These are phyloP conservation scores for Talaromyces trachyspermus DNA, from an alignment of 495 filamentous ascomycete species.

Conservation along the genomic window DNA sequence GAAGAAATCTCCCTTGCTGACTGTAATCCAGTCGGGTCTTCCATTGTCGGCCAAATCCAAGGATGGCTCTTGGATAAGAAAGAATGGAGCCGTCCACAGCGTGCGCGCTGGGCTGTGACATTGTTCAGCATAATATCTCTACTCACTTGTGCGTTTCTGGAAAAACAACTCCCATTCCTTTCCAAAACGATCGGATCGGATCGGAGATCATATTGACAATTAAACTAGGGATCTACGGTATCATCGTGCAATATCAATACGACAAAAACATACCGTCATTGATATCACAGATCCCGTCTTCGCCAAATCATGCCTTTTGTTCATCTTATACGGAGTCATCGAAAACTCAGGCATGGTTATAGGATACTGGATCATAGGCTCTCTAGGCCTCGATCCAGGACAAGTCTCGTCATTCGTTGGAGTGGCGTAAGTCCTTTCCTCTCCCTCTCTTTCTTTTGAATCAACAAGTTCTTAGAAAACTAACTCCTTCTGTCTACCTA, in stretches of 20 bases:
- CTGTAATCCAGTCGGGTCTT: not conserved
- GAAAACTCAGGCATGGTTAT: conserved; percentile 2
- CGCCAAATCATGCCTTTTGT: not conserved
- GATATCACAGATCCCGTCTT: not conserved
- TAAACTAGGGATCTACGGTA: not conserved
- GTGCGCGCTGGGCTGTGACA: not conserved
- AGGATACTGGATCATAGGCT: not conserved
- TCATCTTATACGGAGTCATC: not conserved
- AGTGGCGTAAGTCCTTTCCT: not conserved
- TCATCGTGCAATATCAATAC: conserved; percentile 5
- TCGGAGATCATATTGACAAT: not conserved
- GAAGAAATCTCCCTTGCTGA: not conserved
- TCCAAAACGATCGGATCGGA: too few relatives aligned
- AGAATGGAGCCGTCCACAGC: not conserved
- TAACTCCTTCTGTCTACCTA: not conserved
- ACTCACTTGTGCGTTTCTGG: not conserved
- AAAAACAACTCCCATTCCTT: too few relatives aligned
- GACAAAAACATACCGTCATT: not conserved
- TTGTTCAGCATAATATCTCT: not conserved
- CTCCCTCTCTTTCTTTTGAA: not conserved
- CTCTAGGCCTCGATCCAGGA: not conserved
- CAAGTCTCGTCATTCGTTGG: not conserved
- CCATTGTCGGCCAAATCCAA: not conserved
- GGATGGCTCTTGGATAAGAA: conserved; percentile 1
- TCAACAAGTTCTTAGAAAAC: not conserved